Percentiles rank a stretch among this genome's conserved stretches.
Conservation (phyloP, 306 rosid genomes). For the Castanospermum australe region DNA sequence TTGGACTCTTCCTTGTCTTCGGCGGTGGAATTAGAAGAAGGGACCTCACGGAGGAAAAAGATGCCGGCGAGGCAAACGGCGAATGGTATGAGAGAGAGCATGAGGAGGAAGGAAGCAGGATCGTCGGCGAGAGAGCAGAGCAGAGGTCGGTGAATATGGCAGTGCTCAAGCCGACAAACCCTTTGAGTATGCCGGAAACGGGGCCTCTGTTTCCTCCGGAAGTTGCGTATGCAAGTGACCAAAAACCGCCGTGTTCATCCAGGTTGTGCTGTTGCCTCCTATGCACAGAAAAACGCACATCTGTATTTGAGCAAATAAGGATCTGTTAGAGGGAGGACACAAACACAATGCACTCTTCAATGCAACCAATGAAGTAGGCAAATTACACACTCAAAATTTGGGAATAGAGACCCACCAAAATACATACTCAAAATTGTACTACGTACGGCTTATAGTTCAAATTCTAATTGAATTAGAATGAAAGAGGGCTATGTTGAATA, state of each 20-base stretch:
- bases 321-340: too few relatives aligned
- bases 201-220: constrained; percentile 60
- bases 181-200: constrained; percentile 64
- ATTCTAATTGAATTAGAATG: too few relatives aligned
- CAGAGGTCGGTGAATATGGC: constrained; percentile 89
- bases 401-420: too few relatives aligned
- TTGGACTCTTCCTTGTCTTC: constrained; percentile 48
- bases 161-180: constrained; percentile 69
- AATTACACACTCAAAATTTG: too few relatives aligned
- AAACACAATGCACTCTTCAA: too few relatives aligned
- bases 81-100: constrained; percentile 72
- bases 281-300: constrained; percentile 82
- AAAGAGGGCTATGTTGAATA: constrained; percentile 5
- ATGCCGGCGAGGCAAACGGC: constrained; percentile 69
- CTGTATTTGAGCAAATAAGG: constrained; percentile 33
- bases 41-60: constrained; percentile 76
- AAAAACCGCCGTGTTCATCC: constrained; percentile 94
- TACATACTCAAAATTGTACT: too few relatives aligned
- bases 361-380: not conserved
- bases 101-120: constrained; percentile 64
- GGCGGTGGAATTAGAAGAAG: constrained; percentile 20
- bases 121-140: constrained; percentile 59
- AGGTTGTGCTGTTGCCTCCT: constrained; percentile 96
- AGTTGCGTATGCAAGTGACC: constrained; percentile 65
- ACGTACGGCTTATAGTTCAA: too few relatives aligned